Percentiles rank a stretch among this genome's conserved stretches.
These are phyloP conservation scores for Amanita muscaria DNA, from an alignment of 768 basidiomycete species.

Conservation along the genomic window DNA sequence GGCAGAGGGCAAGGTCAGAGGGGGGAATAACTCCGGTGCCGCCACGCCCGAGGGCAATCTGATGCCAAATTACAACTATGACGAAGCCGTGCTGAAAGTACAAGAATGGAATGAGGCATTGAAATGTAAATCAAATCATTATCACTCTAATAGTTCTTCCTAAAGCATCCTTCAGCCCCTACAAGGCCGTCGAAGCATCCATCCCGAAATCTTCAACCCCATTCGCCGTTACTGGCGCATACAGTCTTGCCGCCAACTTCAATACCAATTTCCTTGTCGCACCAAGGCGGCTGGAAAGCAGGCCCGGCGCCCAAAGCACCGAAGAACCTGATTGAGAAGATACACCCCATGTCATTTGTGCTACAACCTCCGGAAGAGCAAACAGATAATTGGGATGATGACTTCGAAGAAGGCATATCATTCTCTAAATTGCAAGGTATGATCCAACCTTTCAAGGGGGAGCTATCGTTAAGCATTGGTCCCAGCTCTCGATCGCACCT, in stretches of 20 bases:
- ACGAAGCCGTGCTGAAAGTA: conserved; percentile 89
- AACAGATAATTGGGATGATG: conserved; percentile 97
- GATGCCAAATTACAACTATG: conserved; percentile 77
- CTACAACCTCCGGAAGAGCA: conserved; percentile 75
- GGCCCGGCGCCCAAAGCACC: conserved; percentile 23
- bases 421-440: conserved; percentile 72
- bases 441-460: no score
- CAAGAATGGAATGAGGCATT: conserved; percentile 99
- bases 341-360: conserved; percentile 55
- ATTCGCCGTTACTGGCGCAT: conserved; percentile 37
- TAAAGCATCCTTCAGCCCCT: conserved; percentile 40
- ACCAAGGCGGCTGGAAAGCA: conserved; percentile 27
- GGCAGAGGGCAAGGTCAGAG: conserved; percentile 27
- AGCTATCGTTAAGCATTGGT: conserved; percentile 5
- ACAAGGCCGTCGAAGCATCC: conserved; percentile 67
- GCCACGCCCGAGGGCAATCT: conserved; percentile 28
- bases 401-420: conserved; percentile 92
- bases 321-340: conserved; percentile 37
- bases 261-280: conserved; percentile 18
- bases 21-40: conserved; percentile 26
- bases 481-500: conserved; percentile 54
- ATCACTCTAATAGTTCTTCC: conserved; percentile 9
- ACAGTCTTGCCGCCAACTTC: conserved; percentile 25
- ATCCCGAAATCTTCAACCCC: conserved; percentile 37
- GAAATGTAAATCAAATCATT: conserved; percentile 49